These are phyloP conservation scores for Panicum miliaceum DNA, from an alignment of 176 grass and related monocot genomes.

Conservation along the genomic window DNA sequence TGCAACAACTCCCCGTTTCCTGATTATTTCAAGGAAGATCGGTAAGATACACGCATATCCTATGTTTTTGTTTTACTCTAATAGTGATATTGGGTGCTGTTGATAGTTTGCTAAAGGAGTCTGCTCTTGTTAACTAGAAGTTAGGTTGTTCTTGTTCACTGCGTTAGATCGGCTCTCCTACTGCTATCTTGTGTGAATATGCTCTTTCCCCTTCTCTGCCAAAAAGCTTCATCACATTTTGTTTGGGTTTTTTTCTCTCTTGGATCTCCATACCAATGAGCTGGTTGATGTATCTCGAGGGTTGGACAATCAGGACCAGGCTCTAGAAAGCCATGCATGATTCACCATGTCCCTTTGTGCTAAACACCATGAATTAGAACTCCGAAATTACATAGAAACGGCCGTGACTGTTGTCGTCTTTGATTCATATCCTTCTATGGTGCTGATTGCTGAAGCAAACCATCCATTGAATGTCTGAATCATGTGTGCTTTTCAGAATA, in stretches of 20 bases:
- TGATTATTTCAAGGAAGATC: constrained; percentile 38
- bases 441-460: constrained; percentile 3
- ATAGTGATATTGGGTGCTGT: neutral
- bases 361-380: neutral
- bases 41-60: constrained; percentile 24
- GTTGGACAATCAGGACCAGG: neutral
- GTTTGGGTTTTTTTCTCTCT: neutral
- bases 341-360: neutral
- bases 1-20: constrained; percentile 12
- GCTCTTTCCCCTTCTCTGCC: constrained; percentile 3
- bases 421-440: neutral
- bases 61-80: neutral
- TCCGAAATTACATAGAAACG: neutral
- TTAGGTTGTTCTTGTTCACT: constrained; percentile 10
- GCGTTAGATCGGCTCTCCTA: constrained; percentile 12
- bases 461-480: neutral
- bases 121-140: neutral
- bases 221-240: neutral
- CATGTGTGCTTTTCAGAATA: neutral
- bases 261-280: neutral
- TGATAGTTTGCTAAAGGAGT: neutral
- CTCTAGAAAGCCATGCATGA: constrained; percentile 11
- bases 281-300: neutral
- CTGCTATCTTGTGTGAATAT: neutral
- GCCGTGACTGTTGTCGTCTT: neutral